Conservation (phyloP, 805 yeast species). For the Groenewaldozyma salmanticensis region DNA sequence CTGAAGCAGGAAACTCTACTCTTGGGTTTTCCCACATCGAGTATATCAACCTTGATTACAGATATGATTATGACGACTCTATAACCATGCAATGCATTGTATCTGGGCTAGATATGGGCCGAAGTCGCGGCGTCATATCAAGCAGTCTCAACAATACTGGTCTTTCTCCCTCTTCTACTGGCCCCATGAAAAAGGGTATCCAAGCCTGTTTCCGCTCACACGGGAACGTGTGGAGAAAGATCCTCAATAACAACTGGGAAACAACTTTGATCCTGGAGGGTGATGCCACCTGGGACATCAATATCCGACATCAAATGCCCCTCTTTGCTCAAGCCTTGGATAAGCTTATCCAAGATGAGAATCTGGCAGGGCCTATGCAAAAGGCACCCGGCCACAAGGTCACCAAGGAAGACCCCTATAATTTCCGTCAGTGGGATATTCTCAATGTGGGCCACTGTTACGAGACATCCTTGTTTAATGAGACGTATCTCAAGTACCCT, state of each 20-base stretch:
- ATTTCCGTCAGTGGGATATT: conserved; percentile 8
- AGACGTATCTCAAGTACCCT: conserved; percentile 1
- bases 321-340: conserved; percentile 7
- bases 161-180: conserved; percentile 5
- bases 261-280: conserved; percentile 10
- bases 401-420: conserved; percentile 9
- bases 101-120: conserved; percentile 2
- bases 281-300: conserved; percentile 12
- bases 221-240: conserved; percentile 10
- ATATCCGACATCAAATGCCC: conserved; percentile 2
- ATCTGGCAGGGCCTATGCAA: neutral
- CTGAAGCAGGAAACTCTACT: conserved; percentile 7
- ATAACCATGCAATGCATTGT: conserved; percentile 6
- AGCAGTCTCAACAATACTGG: conserved; percentile 4
- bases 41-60: conserved; percentile 7
- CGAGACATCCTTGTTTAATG: neutral
- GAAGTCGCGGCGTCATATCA: conserved; percentile 2
- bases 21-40: conserved; percentile 9
- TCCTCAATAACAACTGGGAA: conserved; percentile 4
- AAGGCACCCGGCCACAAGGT: neutral
- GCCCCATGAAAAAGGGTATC: neutral
- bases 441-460: conserved; percentile 6
- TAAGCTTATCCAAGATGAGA: conserved; percentile 5
- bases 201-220: conserved; percentile 10
- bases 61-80: conserved; percentile 10